A percentile compares a stretch with the other conserved stretches of the same genome.
phyloP scores from a whole-genome alignment of 106 monocot genomes.

The Agapanthus africanus region DNA sequence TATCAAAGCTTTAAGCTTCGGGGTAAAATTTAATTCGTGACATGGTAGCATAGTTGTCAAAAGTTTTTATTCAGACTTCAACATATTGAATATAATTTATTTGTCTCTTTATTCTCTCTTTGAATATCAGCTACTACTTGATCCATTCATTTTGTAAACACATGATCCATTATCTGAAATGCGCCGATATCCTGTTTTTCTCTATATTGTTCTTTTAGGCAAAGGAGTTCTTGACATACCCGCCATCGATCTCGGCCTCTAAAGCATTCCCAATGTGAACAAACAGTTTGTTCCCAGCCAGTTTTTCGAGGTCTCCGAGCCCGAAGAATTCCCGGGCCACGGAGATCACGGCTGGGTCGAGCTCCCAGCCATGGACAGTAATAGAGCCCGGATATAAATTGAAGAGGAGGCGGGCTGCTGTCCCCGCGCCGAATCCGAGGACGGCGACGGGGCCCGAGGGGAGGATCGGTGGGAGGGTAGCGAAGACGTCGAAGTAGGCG shows the following conservation, averaged over 20 bases:
- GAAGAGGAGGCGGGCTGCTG: constrained; percentile 56
- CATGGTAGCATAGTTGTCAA: too few relatives aligned
- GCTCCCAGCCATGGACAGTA: constrained; percentile 71
- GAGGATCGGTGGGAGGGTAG: constrained; percentile 72
- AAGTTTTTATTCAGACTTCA: too few relatives aligned
- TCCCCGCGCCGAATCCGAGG: constrained; percentile 85
- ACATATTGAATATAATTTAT: too few relatives aligned
- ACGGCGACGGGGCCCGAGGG: constrained; percentile 62
- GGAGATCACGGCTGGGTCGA: constrained; percentile 69
- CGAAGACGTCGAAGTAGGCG: constrained; percentile 92
- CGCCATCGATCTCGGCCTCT: constrained; percentile 23
- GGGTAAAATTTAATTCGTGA: too few relatives aligned
- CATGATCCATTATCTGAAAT: too few relatives aligned
- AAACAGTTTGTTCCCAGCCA: constrained; percentile 24
- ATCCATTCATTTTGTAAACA: too few relatives aligned
- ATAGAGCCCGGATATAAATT: constrained; percentile 36
- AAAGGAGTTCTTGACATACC: too few relatives aligned
- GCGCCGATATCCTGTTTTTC: too few relatives aligned
- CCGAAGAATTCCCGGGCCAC: constrained; percentile 59
- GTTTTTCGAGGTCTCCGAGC: constrained; percentile 53
- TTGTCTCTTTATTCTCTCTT: too few relatives aligned
- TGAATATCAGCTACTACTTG: too few relatives aligned
- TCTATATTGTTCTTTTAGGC: too few relatives aligned
- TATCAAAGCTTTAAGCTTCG: too few relatives aligned
- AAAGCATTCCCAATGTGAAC: constrained; percentile 59